Conservation (phyloP, 208 protist species). For the Acanthamoeba castellanii region DNA sequence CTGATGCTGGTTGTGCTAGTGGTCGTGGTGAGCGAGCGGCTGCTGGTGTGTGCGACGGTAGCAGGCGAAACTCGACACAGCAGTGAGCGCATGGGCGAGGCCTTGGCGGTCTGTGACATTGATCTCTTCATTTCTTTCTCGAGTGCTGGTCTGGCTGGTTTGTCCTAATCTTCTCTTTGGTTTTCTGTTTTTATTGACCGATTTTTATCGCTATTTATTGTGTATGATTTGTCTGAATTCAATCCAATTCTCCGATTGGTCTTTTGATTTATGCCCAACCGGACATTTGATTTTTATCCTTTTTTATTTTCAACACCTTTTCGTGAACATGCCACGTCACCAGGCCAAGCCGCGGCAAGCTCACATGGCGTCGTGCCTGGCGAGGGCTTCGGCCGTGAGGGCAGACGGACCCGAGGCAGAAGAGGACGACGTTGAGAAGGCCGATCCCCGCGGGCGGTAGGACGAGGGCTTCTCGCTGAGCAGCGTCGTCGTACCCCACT, state of each 20-base stretch:
- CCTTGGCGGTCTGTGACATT: too few species aligned
- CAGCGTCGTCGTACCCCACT: conserved; percentile 67
- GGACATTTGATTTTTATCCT: neutral
- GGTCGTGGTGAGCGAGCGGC: neutral
- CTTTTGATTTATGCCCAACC: neutral
- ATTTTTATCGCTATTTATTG: too few species aligned
- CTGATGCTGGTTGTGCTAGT: neutral
- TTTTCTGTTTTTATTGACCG: too few species aligned
- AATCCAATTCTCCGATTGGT: neutral
- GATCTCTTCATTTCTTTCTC: too few species aligned
- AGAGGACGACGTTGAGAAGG: neutral
- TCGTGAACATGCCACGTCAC: neutral
- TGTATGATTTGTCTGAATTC: too few species aligned
- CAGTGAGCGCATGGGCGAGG: too few species aligned
- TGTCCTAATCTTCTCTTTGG: too few species aligned
- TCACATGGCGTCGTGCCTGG: conserved; percentile 6
- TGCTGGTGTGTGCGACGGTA: too few species aligned
- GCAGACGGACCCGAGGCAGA: neutral
- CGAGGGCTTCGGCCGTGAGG: conserved; percentile 52
- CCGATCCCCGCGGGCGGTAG: conserved; percentile 2
- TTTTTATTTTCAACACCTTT: neutral
- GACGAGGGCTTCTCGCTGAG: conserved; percentile 73
- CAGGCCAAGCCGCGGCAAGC: too few species aligned
- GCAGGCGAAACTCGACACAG: too few species aligned
- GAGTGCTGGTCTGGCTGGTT: too few species aligned